A percentile compares a stretch with the other conserved stretches of the same genome.
phyloP scores from a whole-genome alignment of 352 stramenopile genomes.

The Phytophthora crassamura region DNA sequence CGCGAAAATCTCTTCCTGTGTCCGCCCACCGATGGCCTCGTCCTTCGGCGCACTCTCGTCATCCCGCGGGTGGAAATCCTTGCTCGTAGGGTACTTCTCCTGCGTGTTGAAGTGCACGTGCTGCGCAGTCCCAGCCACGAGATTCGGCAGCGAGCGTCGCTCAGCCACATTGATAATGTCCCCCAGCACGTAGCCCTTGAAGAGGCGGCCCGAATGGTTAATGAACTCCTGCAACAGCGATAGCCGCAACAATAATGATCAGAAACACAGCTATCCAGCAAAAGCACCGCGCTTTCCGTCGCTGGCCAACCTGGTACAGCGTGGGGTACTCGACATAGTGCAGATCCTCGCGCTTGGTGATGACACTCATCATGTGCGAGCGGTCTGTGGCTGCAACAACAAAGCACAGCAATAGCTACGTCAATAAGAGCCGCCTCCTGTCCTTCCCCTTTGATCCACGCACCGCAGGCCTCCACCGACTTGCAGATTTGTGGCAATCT shows the following conservation, averaged over 20 bases:
- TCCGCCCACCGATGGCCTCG: conserved; percentile 9
- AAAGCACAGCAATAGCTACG: not conserved
- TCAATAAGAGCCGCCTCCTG: not conserved
- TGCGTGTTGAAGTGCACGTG: conserved; percentile 87
- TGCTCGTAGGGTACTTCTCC: conserved; percentile 69
- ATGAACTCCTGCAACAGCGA: conserved; percentile 71
- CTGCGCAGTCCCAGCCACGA: conserved; percentile 51
- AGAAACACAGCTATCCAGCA: not conserved
- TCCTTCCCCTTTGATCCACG: conserved; percentile 15
- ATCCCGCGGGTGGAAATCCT: conserved; percentile 59
- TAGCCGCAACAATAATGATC: conserved; percentile 4
- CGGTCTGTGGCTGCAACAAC: conserved; percentile 64
- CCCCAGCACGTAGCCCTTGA: conserved; percentile 87
- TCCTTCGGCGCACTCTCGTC: conserved; percentile 10
- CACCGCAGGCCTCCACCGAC: conserved; percentile 84
- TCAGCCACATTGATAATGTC: conserved; percentile 80
- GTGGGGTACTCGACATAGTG: conserved; percentile 57
- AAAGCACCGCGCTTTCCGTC: not conserved
- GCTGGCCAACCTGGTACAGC: conserved; percentile 66
- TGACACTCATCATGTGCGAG: conserved; percentile 87
- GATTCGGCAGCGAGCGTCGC: conserved; percentile 77
- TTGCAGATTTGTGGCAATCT: conserved; percentile 83
- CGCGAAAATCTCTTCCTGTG: conserved; percentile 62
- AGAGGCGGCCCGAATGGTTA: conserved; percentile 81
- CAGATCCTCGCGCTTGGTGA: conserved; percentile 72